Conservation (phyloP, 2,329 filamentous ascomycete genomes). For the Ophiostoma himal-ulmi region DNA sequence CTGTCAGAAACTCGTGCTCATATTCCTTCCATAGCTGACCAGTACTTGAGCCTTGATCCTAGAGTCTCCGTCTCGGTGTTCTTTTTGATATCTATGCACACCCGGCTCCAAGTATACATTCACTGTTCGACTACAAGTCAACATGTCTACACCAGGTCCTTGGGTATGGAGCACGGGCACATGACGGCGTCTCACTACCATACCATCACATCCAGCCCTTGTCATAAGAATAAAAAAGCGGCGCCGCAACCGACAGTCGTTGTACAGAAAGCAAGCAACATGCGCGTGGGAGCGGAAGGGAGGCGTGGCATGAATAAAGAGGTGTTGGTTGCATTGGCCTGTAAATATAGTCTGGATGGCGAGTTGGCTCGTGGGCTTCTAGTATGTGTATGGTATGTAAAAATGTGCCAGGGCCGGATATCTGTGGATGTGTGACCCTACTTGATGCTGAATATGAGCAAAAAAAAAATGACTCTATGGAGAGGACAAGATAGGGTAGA, state of each 20-base stretch:
- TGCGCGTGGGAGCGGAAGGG: not conserved
- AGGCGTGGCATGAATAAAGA: not conserved
- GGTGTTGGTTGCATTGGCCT: not conserved
- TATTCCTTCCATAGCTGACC: too few species aligned
- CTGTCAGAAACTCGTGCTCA: too few species aligned
- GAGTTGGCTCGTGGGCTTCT: not conserved
- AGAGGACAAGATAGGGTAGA: not conserved
- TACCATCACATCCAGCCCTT: not conserved
- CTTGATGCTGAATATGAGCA: too few species aligned
- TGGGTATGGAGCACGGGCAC: not conserved
- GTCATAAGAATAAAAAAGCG: not conserved
- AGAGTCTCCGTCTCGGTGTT: too few species aligned
- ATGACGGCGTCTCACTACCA: not conserved
- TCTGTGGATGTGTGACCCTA: not conserved
- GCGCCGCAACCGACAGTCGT: not conserved
- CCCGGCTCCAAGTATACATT: too few species aligned
- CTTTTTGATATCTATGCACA: too few species aligned
- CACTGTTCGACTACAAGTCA: too few species aligned
- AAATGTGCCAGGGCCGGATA: not conserved
- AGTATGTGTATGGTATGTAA: not conserved
- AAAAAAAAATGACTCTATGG: too few species aligned
- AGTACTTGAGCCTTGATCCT: too few species aligned
- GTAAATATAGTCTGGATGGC: not conserved
- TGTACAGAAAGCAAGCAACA: slow-evolving; percentile 1
- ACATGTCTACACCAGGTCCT: not conserved